Evolutionary conservation across 2,329 filamentous ascomycete species (phyloP), one percentile per base, ranked within the genome.

Genomic region (Aspergillus sp.): DNA sequence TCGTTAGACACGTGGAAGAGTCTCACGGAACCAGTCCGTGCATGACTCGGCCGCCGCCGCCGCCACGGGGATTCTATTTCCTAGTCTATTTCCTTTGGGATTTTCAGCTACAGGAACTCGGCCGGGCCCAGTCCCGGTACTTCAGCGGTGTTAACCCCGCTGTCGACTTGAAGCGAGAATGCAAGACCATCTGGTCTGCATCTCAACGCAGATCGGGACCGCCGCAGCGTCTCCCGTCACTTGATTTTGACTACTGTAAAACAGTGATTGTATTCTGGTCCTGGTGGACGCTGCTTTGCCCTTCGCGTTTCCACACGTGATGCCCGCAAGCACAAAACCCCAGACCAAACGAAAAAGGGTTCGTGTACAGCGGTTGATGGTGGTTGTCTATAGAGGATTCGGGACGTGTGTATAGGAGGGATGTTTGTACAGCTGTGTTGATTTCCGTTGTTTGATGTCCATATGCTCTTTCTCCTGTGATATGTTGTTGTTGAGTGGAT

Each of bases 261-360:
- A 36, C 31, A 38, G 13, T 32, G 31, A 20, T 34, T 47, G 45
- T 47, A 47, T 47, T 47, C 20, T 47, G 31, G 44, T 38, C 34
- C 34, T n/a, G 34, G 34, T n/a, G 34, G 34, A 38, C 14, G 20
- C 7, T 17, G 23, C 13, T 32, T 34, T 47, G 32, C 16, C 36
- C 6, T 38, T 47, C 34, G 2, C 20, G 19, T 47, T 20, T 21
- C n/a, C n/a, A n/a, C 11, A 29, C 25, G 25, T 29, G 25, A 29
- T 29, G 25, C 25, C 9, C 25, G 25, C 25, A 29, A 29, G 25
- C 9, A 29, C 25, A 29, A 29, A 29, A 29, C 25, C 25, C 3
- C 6, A 3, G 11, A 29, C 25, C 25, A 29, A 29, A 29, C n/a
- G n/a, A 29, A 10, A 29, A 23, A 11, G 25, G 25, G 11, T 6